Base-by-base conservation (phyloP, 306 rosid genomes). In the Cercis canadensis region DNA sequence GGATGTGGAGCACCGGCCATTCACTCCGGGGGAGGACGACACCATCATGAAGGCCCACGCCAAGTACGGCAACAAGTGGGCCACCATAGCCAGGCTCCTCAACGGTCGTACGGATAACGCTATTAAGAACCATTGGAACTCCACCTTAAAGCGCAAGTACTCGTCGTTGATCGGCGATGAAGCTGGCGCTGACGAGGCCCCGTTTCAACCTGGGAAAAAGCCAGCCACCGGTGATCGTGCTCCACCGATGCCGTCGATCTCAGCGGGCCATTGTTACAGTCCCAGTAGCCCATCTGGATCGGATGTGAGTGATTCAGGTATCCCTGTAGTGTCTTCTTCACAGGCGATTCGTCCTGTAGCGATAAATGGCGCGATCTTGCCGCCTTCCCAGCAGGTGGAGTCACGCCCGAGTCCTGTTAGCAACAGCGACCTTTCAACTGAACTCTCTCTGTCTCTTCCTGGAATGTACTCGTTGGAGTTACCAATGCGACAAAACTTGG, bases 101-200 rank as follows among this genome's bases (percentile, higher is more conserved):
- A 75, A 81, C 32, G 92, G 87, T 47, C 89, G 89, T 2, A 87
- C 89, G 15, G 87, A 85, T 67, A 87, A 87, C 72, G 86, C 89
- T 33, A 75, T 87, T 46, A 87, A 87, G 78, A 87, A 87, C 75
- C 89, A 84, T 65, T 87, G 86, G 91, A 86, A 86, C 78, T 86
- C 91, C 5, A 81, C 86, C 32, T 53, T 87, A 49, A 87, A 87
- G 77, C 62, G 89, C 5, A 87, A 84, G 75, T 69, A 7, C 65
- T 49, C 76, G 16, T 49, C 83, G 29, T 31, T 74, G 18, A 12
- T 37, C 70, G n/a, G 5, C 39, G 52, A 51, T 4, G 76, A 72
- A 21, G 69, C 7, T 4, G 7, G 18, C 9, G 37, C 19, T 11
- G 73, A 68, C 3, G 67, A 58, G 0, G 31, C 41, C 0, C 39